Percentiles rank a stretch among this genome's conserved stretches.
Conservation (phyloP, 2,329 filamentous ascomycete genomes). For the Intubia oerlemansii region DNA sequence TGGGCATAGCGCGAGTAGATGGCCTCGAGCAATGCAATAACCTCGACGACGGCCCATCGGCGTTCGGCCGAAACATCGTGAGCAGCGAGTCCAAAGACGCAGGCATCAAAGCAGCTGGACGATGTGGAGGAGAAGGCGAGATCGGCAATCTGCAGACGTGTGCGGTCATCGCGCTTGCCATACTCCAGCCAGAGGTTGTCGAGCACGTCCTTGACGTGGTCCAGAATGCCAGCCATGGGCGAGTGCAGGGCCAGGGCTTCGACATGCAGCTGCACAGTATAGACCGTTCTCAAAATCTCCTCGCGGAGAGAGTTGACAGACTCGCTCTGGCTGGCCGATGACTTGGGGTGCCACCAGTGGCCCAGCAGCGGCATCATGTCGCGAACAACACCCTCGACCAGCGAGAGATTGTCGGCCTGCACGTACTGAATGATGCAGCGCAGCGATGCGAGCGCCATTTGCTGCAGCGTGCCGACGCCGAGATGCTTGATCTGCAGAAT, state of each 20-base stretch:
- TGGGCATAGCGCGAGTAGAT: conserved; percentile 16
- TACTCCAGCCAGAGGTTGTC: conserved; percentile 66
- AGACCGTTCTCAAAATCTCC: conserved; percentile 55
- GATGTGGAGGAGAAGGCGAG: conserved; percentile 34
- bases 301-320: conserved; percentile 40
- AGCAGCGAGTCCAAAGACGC: conserved; percentile 30
- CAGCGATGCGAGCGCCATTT: conserved; percentile 52
- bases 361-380: conserved; percentile 50
- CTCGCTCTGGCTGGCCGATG: conserved; percentile 32
- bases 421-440: conserved; percentile 47
- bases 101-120: conserved; percentile 22
- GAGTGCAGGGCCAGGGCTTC: conserved; percentile 29
- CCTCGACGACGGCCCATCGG: conserved; percentile 37
- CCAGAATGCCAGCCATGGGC: conserved; percentile 17
- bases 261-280: conserved; percentile 41
- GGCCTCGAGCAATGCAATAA: conserved; percentile 34
- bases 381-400: conserved; percentile 37
- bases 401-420: conserved; percentile 43
- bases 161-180: conserved; percentile 43
- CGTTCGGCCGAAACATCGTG: conserved; percentile 33
- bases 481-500: conserved; percentile 38
- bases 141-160: conserved; percentile 60
- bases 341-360: conserved; percentile 54
- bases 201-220: conserved; percentile 39
- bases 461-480: conserved; percentile 41